Percentiles rank a stretch among this genome's conserved stretches.
Conservation (phyloP, 169 alveolate species). For the Cryptosporidium meleagridis region DNA sequence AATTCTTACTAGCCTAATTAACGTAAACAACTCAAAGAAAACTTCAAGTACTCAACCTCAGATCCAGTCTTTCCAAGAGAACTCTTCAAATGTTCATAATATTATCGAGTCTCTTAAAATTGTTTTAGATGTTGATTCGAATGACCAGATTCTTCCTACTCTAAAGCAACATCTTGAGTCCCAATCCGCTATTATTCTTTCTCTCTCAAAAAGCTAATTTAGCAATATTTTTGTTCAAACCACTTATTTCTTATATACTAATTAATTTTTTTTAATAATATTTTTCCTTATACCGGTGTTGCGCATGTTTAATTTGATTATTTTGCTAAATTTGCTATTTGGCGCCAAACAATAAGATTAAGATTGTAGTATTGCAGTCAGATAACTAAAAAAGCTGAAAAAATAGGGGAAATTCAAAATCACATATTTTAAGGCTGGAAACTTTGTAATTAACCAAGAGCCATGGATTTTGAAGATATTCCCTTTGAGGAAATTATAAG, state of each 20-base stretch:
- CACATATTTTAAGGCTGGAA: background rate
- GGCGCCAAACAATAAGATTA: constrained; percentile 16
- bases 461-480: constrained; percentile 43
- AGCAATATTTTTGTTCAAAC: background rate
- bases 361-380: background rate
- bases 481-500: constrained; percentile 61
- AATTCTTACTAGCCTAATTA: constrained; percentile 16
- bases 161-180: constrained; percentile 71
- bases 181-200: constrained; percentile 63
- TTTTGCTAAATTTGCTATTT: background rate
- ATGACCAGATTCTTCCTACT: constrained; percentile 60
- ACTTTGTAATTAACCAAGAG: background rate
- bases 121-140: constrained; percentile 61
- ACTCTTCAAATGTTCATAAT: constrained; percentile 1
- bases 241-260: background rate
- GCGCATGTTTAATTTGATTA: background rate
- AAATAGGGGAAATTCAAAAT: background rate
- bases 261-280: background rate
- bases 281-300: background rate
- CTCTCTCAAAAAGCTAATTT: constrained; percentile 48
- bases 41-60: constrained; percentile 35
- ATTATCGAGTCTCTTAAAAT: constrained; percentile 59
- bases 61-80: constrained; percentile 13
- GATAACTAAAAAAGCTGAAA: background rate
- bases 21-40: background rate